Percentiles rank a stretch among this genome's conserved stretches.
phyloP scores from a whole-genome alignment of 148 eudicot species.

The Agrostemma githago region DNA sequence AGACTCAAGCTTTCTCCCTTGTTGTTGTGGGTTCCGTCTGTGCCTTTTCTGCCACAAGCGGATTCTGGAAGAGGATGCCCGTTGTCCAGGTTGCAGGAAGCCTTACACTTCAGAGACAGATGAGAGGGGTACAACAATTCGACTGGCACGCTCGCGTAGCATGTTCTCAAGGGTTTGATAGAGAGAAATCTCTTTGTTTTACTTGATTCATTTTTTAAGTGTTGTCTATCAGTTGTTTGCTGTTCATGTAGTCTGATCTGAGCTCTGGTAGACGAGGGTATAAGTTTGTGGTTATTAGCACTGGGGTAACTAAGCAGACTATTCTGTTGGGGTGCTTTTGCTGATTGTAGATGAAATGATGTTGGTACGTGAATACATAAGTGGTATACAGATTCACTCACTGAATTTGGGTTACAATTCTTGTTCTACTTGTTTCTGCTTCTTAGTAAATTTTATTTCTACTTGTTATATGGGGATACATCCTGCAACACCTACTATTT shows the following conservation, averaged over 20 bases:
- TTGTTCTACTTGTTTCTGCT: conserved; percentile 10
- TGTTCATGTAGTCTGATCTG: conserved; percentile 41
- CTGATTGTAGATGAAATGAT: conserved; percentile 63
- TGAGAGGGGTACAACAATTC: conserved; percentile 54
- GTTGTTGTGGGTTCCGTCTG: conserved; percentile 79
- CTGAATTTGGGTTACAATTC: conserved; percentile 21
- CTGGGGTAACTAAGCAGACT: conserved; percentile 38
- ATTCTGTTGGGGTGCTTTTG: conserved; percentile 43
- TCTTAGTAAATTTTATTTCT: not conserved
- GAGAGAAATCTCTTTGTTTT: conserved; percentile 26
- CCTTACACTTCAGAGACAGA: conserved; percentile 45
- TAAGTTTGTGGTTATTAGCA: conserved; percentile 40
- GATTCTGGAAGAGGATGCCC: conserved; percentile 81
- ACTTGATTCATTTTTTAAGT: conserved; percentile 19
- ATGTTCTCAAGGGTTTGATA: conserved; percentile 66
- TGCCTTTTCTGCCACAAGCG: conserved; percentile 97
- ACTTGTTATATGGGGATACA: not conserved
- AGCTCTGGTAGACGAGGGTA: conserved; percentile 39
- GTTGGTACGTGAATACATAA: conserved; percentile 62
- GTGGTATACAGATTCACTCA: conserved; percentile 61
- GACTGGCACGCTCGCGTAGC: conserved; percentile 73
- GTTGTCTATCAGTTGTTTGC: conserved; percentile 40
- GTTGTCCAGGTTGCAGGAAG: conserved; percentile 99
- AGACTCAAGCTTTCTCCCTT: conserved; percentile 82
- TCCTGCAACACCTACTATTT: not conserved